Conservation (phyloP, 169 alveolate genomes). For the Plasmodium berghei region DNA sequence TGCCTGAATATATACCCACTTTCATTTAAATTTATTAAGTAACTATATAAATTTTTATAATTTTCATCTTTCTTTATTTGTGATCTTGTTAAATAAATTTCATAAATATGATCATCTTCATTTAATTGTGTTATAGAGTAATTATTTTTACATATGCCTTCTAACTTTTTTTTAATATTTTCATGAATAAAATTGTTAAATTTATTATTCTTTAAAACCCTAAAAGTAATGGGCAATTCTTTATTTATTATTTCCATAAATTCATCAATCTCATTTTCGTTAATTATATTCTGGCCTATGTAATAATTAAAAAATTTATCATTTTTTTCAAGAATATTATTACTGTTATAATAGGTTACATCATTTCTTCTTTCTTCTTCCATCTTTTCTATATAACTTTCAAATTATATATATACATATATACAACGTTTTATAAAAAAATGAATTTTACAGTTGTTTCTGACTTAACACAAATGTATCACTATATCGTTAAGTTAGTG, state of each 20-base stretch:
- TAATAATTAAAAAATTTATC: conserved; percentile 80
- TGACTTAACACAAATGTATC: too few relatives aligned
- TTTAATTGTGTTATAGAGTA: conserved; percentile 60
- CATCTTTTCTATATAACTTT: conserved; percentile 70
- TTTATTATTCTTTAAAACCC: conserved; percentile 74
- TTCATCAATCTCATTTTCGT: conserved; percentile 74
- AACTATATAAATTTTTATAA: conserved; percentile 75
- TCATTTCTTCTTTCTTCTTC: conserved; percentile 63
- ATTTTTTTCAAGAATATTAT: conserved; percentile 59
- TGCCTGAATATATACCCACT: conserved; percentile 95
- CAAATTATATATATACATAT: conserved; percentile 3
- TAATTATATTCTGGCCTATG: conserved; percentile 79
- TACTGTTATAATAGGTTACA: conserved; percentile 31
- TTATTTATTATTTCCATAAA: conserved; percentile 78
- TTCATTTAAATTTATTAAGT: conserved; percentile 89
- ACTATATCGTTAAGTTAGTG: neutral
- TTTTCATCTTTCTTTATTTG: conserved; percentile 81
- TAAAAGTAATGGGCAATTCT: conserved; percentile 82
- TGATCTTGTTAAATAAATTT: conserved; percentile 72
- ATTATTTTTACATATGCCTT: conserved; percentile 27
- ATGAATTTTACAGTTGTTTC: neutral
- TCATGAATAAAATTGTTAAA: conserved; percentile 59
- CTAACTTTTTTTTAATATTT: conserved; percentile 58
- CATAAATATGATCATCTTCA: conserved; percentile 74
- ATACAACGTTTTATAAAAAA: neutral